phyloP scores from a whole-genome alignment of 2,329 filamentous ascomycete genomes.

The Venturia pyrina region DNA sequence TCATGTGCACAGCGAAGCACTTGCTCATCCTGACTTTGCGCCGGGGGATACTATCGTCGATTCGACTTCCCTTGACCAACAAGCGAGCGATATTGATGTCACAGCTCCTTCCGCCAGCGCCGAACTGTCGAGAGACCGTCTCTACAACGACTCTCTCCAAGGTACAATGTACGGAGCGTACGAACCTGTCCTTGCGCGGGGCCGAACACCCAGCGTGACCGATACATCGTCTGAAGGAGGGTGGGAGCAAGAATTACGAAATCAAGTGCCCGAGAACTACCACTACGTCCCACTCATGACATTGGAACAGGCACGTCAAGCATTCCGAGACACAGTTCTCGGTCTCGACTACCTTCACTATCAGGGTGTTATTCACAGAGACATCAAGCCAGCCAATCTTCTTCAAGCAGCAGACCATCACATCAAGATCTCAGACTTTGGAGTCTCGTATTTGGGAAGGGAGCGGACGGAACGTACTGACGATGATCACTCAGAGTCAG shows the following conservation, averaged over 20 bases:
- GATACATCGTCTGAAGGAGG: slow-evolving; percentile 56
- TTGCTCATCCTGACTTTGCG: slow-evolving; percentile 17
- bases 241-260: slow-evolving; percentile 53
- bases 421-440: slow-evolving; percentile 98
- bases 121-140: not conserved
- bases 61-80: slow-evolving; percentile 17
- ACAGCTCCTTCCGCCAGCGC: not conserved
- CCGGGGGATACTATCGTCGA: not conserved
- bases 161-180: slow-evolving; percentile 71
- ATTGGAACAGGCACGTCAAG: slow-evolving; percentile 66
- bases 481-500: slow-evolving; percentile 65
- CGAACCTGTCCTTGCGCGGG: slow-evolving; percentile 43
- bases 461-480: slow-evolving; percentile 71
- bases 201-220: slow-evolving; percentile 68
- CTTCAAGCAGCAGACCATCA: slow-evolving; percentile 75
- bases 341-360: slow-evolving; percentile 77
- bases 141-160: slow-evolving; percentile 40
- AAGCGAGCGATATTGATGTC: slow-evolving; percentile 13
- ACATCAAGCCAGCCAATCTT: slow-evolving; percentile 63
- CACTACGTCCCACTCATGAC: slow-evolving; percentile 92
- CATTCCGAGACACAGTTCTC: slow-evolving; percentile 86
- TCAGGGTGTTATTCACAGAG: slow-evolving; percentile 41
- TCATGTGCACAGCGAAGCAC: slow-evolving; percentile 16
- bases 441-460: slow-evolving; percentile 91
- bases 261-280: slow-evolving; percentile 73